Evolutionary conservation across 768 basidiomycete genomes (phyloP), one percentile per base, ranked within the genome.

Genomic region (Tylopilus cervinicoccineus): DNA sequence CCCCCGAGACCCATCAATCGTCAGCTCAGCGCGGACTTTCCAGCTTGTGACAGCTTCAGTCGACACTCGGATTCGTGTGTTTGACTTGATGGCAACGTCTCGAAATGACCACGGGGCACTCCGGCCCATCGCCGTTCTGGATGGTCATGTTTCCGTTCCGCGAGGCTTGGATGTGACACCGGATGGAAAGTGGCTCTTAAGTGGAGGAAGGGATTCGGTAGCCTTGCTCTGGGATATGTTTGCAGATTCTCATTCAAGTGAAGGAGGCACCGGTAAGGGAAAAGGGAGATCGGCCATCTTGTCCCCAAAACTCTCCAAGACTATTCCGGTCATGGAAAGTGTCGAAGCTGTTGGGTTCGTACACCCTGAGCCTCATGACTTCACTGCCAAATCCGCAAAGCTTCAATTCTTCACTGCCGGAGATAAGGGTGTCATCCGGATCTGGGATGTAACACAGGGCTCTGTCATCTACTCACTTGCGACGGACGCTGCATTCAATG

Each of bases 101-200:
- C 77, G 83, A 26, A 78, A 79, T 16, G 73, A 77, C 16, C 73
- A 76, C 43, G 75, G 77, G 31, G 70, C 73, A 16, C 73, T 80
- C 47, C 81, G 86, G 65, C 81, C 91, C 37, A 72, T 85, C 49
- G 83, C 83, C 11, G 76, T 94, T n/a, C 73, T 99, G 16, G 94
- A 98, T 58, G 96, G 94, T 0, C 96, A 99, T 66, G 88, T 89
- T 34, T 93, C 90, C 31, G 94, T 98, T 31, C 93, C 95, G 10
- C 76, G 96, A 47, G 93, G 92, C 7, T 74, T 98, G 32, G 92
- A 88, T 58, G 80, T 93, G 20, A 87, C 88, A 5, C 62, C 66
- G 7, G 93, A 97, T 62, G 95, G 94, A 12, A 81, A 82, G 60
- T 94, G 88, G 86, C 77, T 96, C 20, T 72, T 98, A 48, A 93